These are phyloP conservation scores for Dactylellina parvicollis DNA, from an alignment of 2,329 filamentous ascomycete genomes.

Conservation along the genomic window DNA sequence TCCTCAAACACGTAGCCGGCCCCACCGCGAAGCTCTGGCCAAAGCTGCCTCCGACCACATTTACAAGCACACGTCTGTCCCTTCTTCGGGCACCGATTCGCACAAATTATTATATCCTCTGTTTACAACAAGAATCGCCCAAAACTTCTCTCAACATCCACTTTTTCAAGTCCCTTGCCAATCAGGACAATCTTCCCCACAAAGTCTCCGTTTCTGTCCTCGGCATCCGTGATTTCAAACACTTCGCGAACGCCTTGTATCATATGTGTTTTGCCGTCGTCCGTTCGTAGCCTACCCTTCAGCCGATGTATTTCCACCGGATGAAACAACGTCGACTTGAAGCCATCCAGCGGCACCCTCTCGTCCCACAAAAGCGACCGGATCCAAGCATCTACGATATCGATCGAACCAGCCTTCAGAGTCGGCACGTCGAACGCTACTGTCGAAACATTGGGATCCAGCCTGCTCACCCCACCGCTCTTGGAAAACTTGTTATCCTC, in stretches of 20 bases:
- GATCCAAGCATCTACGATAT: constrained; percentile 80
- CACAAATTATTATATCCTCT: background rate
- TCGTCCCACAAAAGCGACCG: constrained; percentile 85
- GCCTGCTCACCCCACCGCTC: constrained; percentile 78
- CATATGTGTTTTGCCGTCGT: constrained; percentile 74
- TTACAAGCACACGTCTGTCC: background rate
- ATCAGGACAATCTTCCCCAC: constrained; percentile 73
- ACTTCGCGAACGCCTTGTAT: constrained; percentile 92
- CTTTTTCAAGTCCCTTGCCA: constrained; percentile 67
- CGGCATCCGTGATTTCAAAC: constrained; percentile 83
- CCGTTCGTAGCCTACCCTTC: constrained; percentile 79
- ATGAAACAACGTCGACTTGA: constrained; percentile 59
- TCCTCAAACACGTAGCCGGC: constrained; percentile 18
- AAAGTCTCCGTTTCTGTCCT: constrained; percentile 52
- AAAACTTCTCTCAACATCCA: constrained; percentile 66
- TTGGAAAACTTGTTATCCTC: constrained; percentile 65
- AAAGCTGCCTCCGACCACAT: background rate
- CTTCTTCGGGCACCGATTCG: background rate
- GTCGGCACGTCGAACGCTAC: constrained; percentile 74
- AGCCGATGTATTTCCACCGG: constrained; percentile 81
- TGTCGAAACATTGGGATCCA: constrained; percentile 90
- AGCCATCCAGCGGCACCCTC: constrained; percentile 65
- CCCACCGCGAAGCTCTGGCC: background rate
- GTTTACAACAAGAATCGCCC: constrained; percentile 55
- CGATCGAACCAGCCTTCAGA: constrained; percentile 69